phyloP scores from a whole-genome alignment of 164 flowering plant species.

The Brasenia schreberi region DNA sequence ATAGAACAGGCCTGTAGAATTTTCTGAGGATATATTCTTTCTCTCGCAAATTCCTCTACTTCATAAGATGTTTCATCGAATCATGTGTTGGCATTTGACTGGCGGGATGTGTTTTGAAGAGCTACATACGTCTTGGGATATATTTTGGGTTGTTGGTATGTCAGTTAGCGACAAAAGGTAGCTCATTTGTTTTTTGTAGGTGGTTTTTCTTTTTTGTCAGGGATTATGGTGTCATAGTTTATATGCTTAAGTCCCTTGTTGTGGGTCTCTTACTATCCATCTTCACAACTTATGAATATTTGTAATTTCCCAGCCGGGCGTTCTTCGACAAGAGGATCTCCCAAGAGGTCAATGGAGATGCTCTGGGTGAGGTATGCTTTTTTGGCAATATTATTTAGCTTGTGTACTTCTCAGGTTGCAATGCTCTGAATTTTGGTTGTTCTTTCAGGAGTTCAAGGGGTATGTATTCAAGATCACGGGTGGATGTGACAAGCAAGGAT shows the following conservation, averaged over 20 bases:
- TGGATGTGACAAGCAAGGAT: conserved; percentile 10
- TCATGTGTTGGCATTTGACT: too few species aligned
- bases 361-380: conserved; percentile 26
- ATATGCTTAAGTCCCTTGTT: background rate
- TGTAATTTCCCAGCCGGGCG: conserved; percentile 15
- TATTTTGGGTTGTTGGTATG: too few species aligned
- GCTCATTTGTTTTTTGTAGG: too few species aligned
- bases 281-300: background rate
- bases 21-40: too few species aligned
- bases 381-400: background rate
- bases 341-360: conserved; percentile 33
- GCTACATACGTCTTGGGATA: too few species aligned
- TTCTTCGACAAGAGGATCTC: conserved; percentile 37
- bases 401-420: background rate
- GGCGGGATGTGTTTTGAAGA: too few species aligned
- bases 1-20: too few species aligned
- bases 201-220: too few species aligned
- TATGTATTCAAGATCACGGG: conserved; percentile 13
- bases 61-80: too few species aligned
- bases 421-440: background rate
- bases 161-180: too few species aligned
- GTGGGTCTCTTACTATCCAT: background rate
- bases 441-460: conserved; percentile 10
- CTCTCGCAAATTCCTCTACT: too few species aligned
- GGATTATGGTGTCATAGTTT: background rate